Evolutionary conservation across 331 rosid genomes (phyloP).

Genomic region (Rhamnella rubrinervis): DNA sequence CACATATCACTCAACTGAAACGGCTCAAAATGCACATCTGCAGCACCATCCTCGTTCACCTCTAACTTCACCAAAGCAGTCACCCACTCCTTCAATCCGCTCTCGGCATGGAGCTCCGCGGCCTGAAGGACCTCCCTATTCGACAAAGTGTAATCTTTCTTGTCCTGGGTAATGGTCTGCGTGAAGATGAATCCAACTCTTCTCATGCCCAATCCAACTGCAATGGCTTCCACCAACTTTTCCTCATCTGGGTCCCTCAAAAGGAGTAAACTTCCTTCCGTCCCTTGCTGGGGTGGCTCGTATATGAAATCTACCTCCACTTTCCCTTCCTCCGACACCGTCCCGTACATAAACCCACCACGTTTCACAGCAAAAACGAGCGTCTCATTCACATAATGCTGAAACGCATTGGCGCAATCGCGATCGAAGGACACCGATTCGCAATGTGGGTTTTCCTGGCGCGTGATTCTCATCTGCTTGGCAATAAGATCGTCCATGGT

Average conservation of each 20-base stretch:
- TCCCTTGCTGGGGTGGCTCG: conserved; percentile 91
- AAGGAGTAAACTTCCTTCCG: conserved; percentile 59
- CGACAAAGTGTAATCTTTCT: conserved; percentile 82
- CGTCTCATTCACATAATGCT: conserved; percentile 78
- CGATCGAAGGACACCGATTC: conserved; percentile 90
- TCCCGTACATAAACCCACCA: conserved; percentile 90
- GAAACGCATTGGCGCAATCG: conserved; percentile 87
- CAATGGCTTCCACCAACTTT: conserved; percentile 80
- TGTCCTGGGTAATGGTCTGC: conserved; percentile 78
- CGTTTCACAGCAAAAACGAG: conserved; percentile 85
- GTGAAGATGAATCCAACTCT: conserved; percentile 88
- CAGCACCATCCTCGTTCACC: conserved; percentile 79
- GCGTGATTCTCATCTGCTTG: conserved; percentile 80
- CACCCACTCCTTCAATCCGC: conserved; percentile 94
- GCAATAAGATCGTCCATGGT: conserved; percentile 99
- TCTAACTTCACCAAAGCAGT: conserved; percentile 88
- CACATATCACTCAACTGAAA: conserved; percentile 97
- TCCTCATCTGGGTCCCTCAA: conserved; percentile 78
- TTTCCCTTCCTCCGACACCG: conserved; percentile 74
- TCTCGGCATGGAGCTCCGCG: conserved; percentile 81
- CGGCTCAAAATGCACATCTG: conserved; percentile 93
- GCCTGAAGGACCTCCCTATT: conserved; percentile 87
- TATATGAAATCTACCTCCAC: conserved; percentile 91
- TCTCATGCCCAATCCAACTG: conserved; percentile 79
- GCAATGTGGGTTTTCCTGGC: conserved; percentile 88